Base-by-base conservation (phyloP, 805 yeast species). In the Candida qinlingensis region DNA sequence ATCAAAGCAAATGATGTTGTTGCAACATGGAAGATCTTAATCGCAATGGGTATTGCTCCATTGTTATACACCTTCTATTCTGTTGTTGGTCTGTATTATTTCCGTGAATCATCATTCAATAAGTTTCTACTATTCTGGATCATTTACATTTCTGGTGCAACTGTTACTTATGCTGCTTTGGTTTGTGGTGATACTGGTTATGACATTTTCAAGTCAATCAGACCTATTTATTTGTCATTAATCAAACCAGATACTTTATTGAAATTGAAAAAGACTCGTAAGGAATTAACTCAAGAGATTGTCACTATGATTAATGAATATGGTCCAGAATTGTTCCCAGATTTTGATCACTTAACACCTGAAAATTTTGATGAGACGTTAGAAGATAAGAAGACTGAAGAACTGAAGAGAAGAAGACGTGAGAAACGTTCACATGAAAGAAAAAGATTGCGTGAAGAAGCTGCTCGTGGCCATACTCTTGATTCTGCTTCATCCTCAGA, bases 21-120 rank as follows among this genome's bases (percentile, higher is more conserved):
- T 51, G 98, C 98, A 2, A 91, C 98, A 1, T 94, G 99, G 99
- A 94, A 94, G 67, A 84, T 94, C 42, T 72, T 94, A 54, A 89
- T 92, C 37, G 82, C 91, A 34, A 77, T 94, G 78, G 95, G 92
- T 5, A 69, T 88, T 46, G 95, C 97, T 0, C 99, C 99, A 3
- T 64, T 88, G 39, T 70, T 94, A 30, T 94, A 92, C 71, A 79
- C 82, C 36, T 72, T 86, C 49, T 94, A 94, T 68, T 89, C 97
- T 0, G 63, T 77, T 4, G 54, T 86, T 12, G 84, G 87, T 25
- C 58, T 71, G 2, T 63, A 63, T 48, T 49, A 53, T 63, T 53
- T 58, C 65, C 55, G 72, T 62, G 49, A 64, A 63, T 49, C 66
- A 48, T 52, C 55, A 52, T 50, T 64, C 52, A 63, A 64, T 49